These are phyloP conservation scores for Backusella macrospora DNA, from an alignment of 192 early-diverging fungal species.

Conservation along the genomic window DNA sequence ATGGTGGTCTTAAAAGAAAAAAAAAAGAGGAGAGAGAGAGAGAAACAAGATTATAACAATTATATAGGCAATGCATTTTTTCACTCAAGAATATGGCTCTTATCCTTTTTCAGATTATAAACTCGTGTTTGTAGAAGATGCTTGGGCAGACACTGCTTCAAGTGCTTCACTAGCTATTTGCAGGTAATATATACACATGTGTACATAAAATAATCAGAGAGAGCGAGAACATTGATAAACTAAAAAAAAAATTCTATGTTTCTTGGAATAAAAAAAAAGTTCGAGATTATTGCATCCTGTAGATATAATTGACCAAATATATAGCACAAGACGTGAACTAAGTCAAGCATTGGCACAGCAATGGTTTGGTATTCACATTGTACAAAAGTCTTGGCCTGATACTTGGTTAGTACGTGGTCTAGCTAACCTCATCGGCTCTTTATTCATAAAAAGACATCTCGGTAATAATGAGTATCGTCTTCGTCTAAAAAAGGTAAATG, in stretches of 20 bases:
- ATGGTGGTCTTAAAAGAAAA: not conserved
- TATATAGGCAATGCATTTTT: constrained; percentile 76
- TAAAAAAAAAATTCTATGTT: not conserved
- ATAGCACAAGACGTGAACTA: constrained; percentile 75
- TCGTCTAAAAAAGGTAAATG: constrained; percentile 73
- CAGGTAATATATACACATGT: constrained; percentile 38
- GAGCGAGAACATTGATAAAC: too few species aligned
- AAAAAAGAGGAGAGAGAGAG: not conserved
- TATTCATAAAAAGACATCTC: constrained; percentile 80
- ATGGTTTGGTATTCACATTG: constrained; percentile 94
- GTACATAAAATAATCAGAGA: too few species aligned
- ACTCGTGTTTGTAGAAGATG: constrained; percentile 85
- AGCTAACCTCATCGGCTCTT: constrained; percentile 70
- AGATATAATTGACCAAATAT: constrained; percentile 86
- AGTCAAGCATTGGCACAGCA: constrained; percentile 78
- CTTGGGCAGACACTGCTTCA: constrained; percentile 63
- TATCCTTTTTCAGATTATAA: constrained; percentile 88
- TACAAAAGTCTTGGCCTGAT: constrained; percentile 74
- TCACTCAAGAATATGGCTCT: constrained; percentile 84
- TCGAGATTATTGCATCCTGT: constrained; percentile 66
- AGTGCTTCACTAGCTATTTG: constrained; percentile 85
- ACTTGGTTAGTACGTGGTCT: constrained; percentile 88
- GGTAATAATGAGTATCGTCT: constrained; percentile 90
- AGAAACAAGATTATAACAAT: constrained; percentile 21
- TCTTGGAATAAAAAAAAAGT: not conserved